A percentile compares a stretch with the other conserved stretches of the same genome.
These are phyloP conservation scores for Seminavis robusta DNA, from an alignment of 108 stramenopile species.

Conservation along the genomic window DNA sequence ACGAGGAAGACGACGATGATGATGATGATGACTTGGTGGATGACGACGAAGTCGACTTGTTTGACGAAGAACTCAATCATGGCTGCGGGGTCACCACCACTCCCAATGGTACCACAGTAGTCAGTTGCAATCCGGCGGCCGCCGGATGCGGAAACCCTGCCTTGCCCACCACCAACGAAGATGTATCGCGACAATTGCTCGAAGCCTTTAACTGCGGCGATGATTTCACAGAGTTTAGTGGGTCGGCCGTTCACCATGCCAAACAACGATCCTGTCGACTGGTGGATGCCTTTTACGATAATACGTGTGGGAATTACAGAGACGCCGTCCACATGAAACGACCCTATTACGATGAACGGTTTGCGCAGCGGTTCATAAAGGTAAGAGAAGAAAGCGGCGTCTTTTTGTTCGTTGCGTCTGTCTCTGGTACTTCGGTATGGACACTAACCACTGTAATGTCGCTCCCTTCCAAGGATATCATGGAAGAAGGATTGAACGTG, in stretches of 20 bases:
- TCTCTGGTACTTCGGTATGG: slow-evolving; percentile 3
- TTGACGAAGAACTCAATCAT: neutral
- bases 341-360: slow-evolving; percentile 10
- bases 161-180: neutral
- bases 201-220: neutral
- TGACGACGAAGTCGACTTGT: neutral
- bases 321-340: neutral
- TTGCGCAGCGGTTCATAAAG: slow-evolving; percentile 4
- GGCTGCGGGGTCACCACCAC: too few relatives aligned
- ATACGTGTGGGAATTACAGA: neutral
- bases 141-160: neutral
- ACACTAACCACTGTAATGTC: neutral
- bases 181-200: neutral
- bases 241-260: too few relatives aligned
- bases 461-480: too few relatives aligned
- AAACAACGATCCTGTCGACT: neutral
- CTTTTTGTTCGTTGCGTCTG: too few relatives aligned
- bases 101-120: too few relatives aligned
- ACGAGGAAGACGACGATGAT: neutral
- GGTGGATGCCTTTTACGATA: slow-evolving; percentile 4
- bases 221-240: too few relatives aligned
- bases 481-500: too few relatives aligned
- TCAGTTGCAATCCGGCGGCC: neutral
- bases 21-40: neutral
- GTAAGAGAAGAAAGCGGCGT: slow-evolving; percentile 1